Evolutionary conservation across 83 land plant species (phyloP), one percentile per base, ranked within the genome.

Genomic region (Diphasiastrum complanatum): DNA sequence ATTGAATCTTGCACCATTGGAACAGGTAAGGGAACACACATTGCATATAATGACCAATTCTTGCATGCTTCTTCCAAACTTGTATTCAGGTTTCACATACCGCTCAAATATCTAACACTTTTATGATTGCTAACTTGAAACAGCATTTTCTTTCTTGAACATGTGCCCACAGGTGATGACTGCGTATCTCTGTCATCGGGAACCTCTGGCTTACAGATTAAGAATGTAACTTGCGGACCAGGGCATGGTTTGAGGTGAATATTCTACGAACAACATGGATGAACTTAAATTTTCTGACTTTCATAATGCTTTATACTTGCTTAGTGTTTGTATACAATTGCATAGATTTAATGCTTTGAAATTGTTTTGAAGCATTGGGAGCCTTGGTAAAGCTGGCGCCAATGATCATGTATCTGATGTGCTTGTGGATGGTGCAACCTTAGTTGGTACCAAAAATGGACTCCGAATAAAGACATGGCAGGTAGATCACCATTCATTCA

Each of bases 241-340:
- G 82, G 82, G 20, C 82, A 79, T 74, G 82, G 78, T 0, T 60
- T 78, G 36, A 78, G 81, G 81, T 73, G 47, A 24, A 30, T 2
- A 18, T 23, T 50, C 24, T 8, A 50, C 18, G 8, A 5, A 50
- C 24, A n/a, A n/a, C n/a, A n/a, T n/a, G n/a, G n/a, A n/a, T n/a
- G n/a, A n/a, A n/a, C n/a, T n/a, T n/a, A n/a, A n/a, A n/a, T n/a
- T n/a, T n/a, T n/a, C n/a, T n/a, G n/a, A 23, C 43, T 40, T 8
- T 8, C 12, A 8, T 40, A 8, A 8, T 40, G 16, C 43, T 40
- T 40, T 16, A 8, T 40, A 40, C 16, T 40, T 40, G 16, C 16
- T 40, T 16, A 8, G 8, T 8, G 43, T 40, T 40, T 40, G 12
- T 8, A 40, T 16, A 40, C 43, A 8, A 28, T 18, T 35, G 3